Percentiles rank a stretch among this genome's conserved stretches.
Evolutionary conservation across 2,329 filamentous ascomycete genomes (phyloP).

Genomic region (Ophiognomonia clavigignenti-juglandacearum): DNA sequence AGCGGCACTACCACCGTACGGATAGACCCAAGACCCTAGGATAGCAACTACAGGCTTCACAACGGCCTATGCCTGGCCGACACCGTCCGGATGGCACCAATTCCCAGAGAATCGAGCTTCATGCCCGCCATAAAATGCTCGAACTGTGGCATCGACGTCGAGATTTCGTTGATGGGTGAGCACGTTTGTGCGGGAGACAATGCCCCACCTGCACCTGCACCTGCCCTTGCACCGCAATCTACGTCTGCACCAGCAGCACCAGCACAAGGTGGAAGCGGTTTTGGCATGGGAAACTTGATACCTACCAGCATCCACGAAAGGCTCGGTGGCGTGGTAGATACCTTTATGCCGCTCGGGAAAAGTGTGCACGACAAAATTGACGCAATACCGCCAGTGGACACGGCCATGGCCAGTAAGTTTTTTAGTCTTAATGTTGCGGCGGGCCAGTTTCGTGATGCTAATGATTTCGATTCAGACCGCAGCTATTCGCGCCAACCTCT

Average conservation of each 20-base stretch:
- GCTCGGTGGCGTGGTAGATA: constrained; percentile 31
- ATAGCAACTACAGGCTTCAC: background rate
- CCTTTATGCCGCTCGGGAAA: constrained; percentile 32
- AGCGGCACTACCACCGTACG: background rate
- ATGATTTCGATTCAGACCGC: constrained; percentile 42
- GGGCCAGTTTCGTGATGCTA: constrained; percentile 22
- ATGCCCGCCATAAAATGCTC: constrained; percentile 87
- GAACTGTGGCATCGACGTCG: constrained; percentile 69
- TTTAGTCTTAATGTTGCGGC: constrained; percentile 5
- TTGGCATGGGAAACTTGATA: constrained; percentile 30
- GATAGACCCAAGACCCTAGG: background rate
- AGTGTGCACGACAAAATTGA: constrained; percentile 35
- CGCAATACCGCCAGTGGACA: constrained; percentile 46
- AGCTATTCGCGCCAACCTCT: constrained; percentile 51
- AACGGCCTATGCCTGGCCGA: background rate
- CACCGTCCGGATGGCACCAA: constrained; percentile 36
- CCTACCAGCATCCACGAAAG: constrained; percentile 35
- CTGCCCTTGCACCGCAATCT: background rate
- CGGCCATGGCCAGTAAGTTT: constrained; percentile 46
- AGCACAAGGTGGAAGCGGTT: constrained; percentile 12
- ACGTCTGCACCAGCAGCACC: too few relatives aligned
- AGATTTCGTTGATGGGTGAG: constrained; percentile 82
- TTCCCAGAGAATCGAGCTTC: constrained; percentile 60
- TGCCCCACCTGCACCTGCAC: constrained; percentile 17
- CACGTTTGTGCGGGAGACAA: constrained; percentile 55